Percentiles rank a stretch among this genome's conserved stretches.
Evolutionary conservation across 257 asterid species (phyloP).

Genomic region (Solanum virginianum): DNA sequence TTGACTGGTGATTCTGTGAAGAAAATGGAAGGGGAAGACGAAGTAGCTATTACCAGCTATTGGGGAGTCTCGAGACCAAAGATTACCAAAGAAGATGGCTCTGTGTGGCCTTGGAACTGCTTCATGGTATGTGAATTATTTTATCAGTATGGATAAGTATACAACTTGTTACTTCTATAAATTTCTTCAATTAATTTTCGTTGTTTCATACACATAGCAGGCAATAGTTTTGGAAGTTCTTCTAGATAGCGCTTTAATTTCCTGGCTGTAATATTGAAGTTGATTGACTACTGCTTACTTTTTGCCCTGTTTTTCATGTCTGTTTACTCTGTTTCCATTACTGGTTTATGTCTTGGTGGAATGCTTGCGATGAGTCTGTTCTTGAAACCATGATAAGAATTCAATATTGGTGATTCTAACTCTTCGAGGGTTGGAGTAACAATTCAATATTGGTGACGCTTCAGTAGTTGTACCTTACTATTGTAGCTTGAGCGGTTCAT

Average conservation of each 20-base stretch:
- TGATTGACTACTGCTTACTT: neutral
- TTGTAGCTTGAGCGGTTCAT: neutral
- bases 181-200: neutral
- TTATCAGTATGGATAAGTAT: neutral
- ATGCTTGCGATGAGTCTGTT: neutral
- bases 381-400: neutral
- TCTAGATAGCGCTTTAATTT: neutral
- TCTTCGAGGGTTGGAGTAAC: neutral
- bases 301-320: neutral
- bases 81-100: constrained; percentile 59
- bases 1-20: constrained; percentile 6
- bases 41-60: constrained; percentile 44
- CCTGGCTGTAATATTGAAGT: neutral
- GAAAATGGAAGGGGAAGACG: constrained; percentile 15
- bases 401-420: neutral
- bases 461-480: neutral
- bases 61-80: constrained; percentile 70
- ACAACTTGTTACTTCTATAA: neutral
- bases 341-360: neutral
- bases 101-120: constrained; percentile 94
- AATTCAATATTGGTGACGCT: neutral
- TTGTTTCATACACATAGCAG: neutral
- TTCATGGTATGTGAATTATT: constrained; percentile 51
- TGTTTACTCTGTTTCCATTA: neutral
- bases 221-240: neutral